Percentiles rank a stretch among this genome's conserved stretches.
Conservation (phyloP, 306 rosid species). For the Gillenia trifoliata region DNA sequence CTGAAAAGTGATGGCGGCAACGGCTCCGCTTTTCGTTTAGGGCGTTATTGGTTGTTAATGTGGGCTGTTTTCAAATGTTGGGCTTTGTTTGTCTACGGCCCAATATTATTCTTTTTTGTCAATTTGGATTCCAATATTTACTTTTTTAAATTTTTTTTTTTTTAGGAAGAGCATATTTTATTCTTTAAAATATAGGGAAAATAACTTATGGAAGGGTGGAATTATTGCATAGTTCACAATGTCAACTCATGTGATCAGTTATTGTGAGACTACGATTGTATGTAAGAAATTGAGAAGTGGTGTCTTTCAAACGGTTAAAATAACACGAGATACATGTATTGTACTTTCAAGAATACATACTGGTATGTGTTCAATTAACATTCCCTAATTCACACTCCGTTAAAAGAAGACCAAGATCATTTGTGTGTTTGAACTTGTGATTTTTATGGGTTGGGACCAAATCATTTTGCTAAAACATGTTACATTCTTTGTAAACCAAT, state of each 20-base stretch:
- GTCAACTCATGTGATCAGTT: neutral
- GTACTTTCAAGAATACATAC: neutral
- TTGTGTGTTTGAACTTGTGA: neutral
- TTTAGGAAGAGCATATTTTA: neutral
- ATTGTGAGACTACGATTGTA: neutral
- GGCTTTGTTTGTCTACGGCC: neutral
- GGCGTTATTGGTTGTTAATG: neutral
- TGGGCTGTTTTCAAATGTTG: neutral
- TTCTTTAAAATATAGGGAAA: too few species aligned
- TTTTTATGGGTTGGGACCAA: neutral
- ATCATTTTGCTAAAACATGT: neutral
- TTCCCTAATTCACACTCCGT: neutral
- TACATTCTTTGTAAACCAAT: neutral
- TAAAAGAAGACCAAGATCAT: neutral
- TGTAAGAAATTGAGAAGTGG: neutral
- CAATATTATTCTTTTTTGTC: neutral
- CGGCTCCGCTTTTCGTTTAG: neutral
- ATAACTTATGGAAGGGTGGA: too few species aligned
- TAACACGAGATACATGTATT: neutral
- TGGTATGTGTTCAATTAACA: neutral
- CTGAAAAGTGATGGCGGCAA: conserved; percentile 4
- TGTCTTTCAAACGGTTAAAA: too few species aligned
- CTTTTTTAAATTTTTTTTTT: neutral
- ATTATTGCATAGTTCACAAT: neutral
- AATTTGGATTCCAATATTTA: neutral